Conservation (phyloP, 495 filamentous ascomycete genomes). For the Talaromyces stipitatus region DNA sequence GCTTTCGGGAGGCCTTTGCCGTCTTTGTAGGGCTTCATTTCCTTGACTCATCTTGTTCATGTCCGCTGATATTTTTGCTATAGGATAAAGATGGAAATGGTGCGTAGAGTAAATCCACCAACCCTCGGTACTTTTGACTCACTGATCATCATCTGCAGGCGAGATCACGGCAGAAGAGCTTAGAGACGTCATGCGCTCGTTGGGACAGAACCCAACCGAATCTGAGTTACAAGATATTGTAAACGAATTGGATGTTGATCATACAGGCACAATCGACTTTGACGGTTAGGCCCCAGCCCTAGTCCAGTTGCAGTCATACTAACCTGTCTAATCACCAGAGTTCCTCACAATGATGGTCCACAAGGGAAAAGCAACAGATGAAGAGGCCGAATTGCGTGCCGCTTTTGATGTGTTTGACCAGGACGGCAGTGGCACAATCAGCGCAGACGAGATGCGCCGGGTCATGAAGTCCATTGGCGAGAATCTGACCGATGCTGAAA, state of each 20-base stretch:
- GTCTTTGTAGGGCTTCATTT: constrained; percentile 13
- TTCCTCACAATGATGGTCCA: constrained; percentile 41
- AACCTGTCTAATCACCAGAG: constrained; percentile 17
- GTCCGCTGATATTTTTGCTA: background rate
- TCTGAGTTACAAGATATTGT: constrained; percentile 38
- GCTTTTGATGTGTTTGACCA: constrained; percentile 44
- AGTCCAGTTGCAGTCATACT: background rate
- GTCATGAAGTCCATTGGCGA: constrained; percentile 40
- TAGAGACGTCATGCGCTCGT: constrained; percentile 34
- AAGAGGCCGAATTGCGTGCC: constrained; percentile 36
- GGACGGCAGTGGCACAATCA: constrained; percentile 40
- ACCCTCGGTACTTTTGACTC: background rate
- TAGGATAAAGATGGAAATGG: constrained; percentile 19
- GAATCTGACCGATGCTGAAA: constrained; percentile 35
- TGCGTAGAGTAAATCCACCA: background rate
- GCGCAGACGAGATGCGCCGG: constrained; percentile 32
- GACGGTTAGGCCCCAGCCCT: constrained; percentile 19
- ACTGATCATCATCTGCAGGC: constrained; percentile 11
- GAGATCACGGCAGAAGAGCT: constrained; percentile 36
- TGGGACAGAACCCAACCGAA: constrained; percentile 35
- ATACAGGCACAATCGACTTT: constrained; percentile 38
- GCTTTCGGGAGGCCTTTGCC: constrained; percentile 11
- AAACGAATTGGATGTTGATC: constrained; percentile 38
- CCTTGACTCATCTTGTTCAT: background rate
- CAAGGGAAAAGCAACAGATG: constrained; percentile 27